phyloP scores from a whole-genome alignment of 139 green algal genomes.

The Chloropicon primus region DNA sequence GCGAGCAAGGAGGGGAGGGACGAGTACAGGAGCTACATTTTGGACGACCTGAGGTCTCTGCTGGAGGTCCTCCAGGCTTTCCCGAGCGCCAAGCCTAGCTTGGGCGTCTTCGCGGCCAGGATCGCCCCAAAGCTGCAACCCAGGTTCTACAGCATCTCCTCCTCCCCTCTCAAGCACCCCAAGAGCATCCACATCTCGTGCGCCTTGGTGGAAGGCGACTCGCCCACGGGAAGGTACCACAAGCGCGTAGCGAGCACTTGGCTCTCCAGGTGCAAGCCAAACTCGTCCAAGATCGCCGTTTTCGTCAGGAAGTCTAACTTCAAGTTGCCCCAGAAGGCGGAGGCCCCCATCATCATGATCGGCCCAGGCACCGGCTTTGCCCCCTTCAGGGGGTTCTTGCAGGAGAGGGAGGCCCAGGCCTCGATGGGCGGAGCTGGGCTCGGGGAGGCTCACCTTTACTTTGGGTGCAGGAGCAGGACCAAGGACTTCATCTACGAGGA shows the following conservation, averaged over 20 bases:
- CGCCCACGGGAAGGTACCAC: slow-evolving; percentile 57
- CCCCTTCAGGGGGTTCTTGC: slow-evolving; percentile 93
- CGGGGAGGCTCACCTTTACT: slow-evolving; percentile 50
- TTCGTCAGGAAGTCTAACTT: slow-evolving; percentile 80
- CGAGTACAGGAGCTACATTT: slow-evolving; percentile 46
- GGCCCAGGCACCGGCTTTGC: slow-evolving; percentile 90
- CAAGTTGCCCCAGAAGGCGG: slow-evolving; percentile 53
- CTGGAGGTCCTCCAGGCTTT: slow-evolving; percentile 75
- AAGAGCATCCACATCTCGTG: slow-evolving; percentile 62
- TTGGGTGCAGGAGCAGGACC: slow-evolving; percentile 56
- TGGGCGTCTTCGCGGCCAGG: slow-evolving; percentile 78
- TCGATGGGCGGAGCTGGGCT: slow-evolving; percentile 22
- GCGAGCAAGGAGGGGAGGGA: slow-evolving; percentile 45
- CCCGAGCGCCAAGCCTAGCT: slow-evolving; percentile 47
- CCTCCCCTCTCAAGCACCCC: slow-evolving; percentile 39
- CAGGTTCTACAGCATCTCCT: slow-evolving; percentile 82
- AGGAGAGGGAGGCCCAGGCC: slow-evolving; percentile 35
- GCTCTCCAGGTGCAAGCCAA: slow-evolving; percentile 1
- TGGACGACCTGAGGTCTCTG: slow-evolving; percentile 21
- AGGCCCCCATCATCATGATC: slow-evolving; percentile 81
- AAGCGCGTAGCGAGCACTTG: slow-evolving; percentile 33
- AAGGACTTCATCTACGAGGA: slow-evolving; percentile 73
- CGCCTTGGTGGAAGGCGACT: slow-evolving; percentile 53
- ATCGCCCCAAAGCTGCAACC: slow-evolving; percentile 66
- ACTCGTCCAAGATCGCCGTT: slow-evolving; percentile 28